Conservation (phyloP, 1,139 yeast species). For the Kurtzmaniella natalensis region DNA sequence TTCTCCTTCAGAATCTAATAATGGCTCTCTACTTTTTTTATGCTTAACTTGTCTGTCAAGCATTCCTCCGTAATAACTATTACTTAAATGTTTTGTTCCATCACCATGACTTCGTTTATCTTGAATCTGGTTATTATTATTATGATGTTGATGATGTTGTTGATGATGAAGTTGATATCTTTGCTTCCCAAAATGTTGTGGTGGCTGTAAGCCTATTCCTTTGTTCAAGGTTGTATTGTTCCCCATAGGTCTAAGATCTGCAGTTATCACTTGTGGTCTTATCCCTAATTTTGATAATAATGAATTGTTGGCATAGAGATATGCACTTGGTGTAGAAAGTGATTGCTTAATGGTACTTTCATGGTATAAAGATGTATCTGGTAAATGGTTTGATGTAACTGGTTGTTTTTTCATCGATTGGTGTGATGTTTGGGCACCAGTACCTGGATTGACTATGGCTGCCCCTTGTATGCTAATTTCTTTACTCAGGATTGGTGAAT, state of each 20-base stretch:
- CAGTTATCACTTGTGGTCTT: constrained; percentile 39
- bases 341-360: constrained; percentile 28
- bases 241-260: constrained; percentile 11
- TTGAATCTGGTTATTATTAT: not conserved
- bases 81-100: constrained; percentile 9
- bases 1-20: constrained; percentile 8
- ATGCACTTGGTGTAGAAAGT: constrained; percentile 26
- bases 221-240: constrained; percentile 4
- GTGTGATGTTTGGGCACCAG: not conserved
- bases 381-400: constrained; percentile 18
- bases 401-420: not conserved
- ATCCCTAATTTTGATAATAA: constrained; percentile 39
- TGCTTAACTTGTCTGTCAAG: too few species aligned
- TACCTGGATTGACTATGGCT: not conserved
- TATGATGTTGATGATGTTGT: too few species aligned
- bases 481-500: too few species aligned
- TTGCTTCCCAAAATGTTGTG: too few species aligned
- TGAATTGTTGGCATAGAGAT: constrained; percentile 31
- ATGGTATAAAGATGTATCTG: constrained; percentile 31
- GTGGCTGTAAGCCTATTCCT: too few species aligned
- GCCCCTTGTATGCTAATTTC: too few species aligned
- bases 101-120: not conserved
- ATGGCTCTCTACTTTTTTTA: too few species aligned
- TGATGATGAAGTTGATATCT: too few species aligned
- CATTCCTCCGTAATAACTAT: not conserved